Base-by-base conservation (phyloP, 257 asterid genomes). In the Perilla frutescens region DNA sequence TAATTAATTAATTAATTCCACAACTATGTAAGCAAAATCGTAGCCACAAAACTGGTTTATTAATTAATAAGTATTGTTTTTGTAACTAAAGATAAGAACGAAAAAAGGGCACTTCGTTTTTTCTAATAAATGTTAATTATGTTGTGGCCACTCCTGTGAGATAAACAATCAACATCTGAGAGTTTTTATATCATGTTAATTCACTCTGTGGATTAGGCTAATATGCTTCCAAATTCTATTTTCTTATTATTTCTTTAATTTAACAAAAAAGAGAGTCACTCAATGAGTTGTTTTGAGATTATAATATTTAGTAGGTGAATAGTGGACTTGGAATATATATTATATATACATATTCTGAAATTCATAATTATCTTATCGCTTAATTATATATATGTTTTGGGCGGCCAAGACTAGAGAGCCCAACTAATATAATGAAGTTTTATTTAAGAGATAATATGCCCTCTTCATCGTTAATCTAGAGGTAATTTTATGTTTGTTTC, bases 311-410 rank as follows among this genome's bases (percentile, higher is more conserved):
- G 83, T 85, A 64, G 85, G 84, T 74, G 36, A 72, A 67, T 72
- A 49, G 86, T 79, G 82, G 88, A 80, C 75, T 76, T 74, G 37
- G 62, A 49, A 34, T 20, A 62, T 70, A 15, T 56, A 34, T 75
- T 64, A 74, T 44, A 76, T 68, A 74, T 49, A 71, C 67, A 31
- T 73, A 63, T 43, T 77, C 68, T 47, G 48, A 65, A 70, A 70
- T 66, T 80, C 76, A 62, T n/a, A n/a, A n/a, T 73, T 78, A 85
- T 49, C 56, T 81, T 72, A 78, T 87, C 90, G 65, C 66, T 68
- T 41, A 44, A 74, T 81, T 55, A 68, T 71, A 73, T 71, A 73
- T 74, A 50, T 20, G 26, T 40, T 48, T 78, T 81, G 93, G 93
- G 73, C 90, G 90, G 93, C 81, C 77, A 64, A 66, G 50, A 66